Conservation (phyloP, 2,329 filamentous ascomycete species). For the Monosporascus cannonballus region DNA sequence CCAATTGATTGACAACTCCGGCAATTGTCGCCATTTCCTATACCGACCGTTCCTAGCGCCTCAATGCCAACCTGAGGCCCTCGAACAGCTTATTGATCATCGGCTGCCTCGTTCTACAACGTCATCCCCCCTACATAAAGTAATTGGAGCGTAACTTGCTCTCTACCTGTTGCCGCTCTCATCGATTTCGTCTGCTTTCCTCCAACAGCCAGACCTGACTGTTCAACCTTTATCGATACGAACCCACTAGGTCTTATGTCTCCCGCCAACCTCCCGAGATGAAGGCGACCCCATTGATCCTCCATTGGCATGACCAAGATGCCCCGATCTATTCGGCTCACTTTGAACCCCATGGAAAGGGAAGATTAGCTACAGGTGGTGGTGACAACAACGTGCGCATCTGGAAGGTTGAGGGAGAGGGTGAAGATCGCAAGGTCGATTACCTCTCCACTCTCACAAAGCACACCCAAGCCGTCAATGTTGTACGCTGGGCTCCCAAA, state of each 20-base stretch:
- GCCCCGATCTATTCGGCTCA: conserved; percentile 95
- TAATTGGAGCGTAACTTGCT: too few relatives aligned
- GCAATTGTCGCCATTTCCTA: too few relatives aligned
- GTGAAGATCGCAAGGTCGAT: conserved; percentile 81
- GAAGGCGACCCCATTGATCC: conserved; percentile 94
- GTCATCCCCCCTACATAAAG: too few relatives aligned
- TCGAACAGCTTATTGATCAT: too few relatives aligned
- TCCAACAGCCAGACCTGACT: background rate
- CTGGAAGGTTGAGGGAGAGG: conserved; percentile 83
- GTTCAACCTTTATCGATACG: background rate
- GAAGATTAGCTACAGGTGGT: conserved; percentile 85
- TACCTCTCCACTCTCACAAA: conserved; percentile 89
- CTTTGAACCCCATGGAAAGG: conserved; percentile 89
- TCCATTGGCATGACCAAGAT: conserved; percentile 98
- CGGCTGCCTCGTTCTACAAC: too few relatives aligned
- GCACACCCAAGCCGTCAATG: conserved; percentile 96
- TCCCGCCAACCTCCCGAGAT: conserved; percentile 46
- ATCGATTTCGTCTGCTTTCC: background rate
- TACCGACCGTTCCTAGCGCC: too few relatives aligned
- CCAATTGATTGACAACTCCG: too few relatives aligned
- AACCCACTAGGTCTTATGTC: conserved; percentile 8
- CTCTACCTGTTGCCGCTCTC: background rate
- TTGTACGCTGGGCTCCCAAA: conserved; percentile 91
- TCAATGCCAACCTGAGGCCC: too few relatives aligned
- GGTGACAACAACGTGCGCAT: conserved; percentile 94